phyloP scores from a whole-genome alignment of 805 yeast genomes.

The Saturnispora besseyi region DNA sequence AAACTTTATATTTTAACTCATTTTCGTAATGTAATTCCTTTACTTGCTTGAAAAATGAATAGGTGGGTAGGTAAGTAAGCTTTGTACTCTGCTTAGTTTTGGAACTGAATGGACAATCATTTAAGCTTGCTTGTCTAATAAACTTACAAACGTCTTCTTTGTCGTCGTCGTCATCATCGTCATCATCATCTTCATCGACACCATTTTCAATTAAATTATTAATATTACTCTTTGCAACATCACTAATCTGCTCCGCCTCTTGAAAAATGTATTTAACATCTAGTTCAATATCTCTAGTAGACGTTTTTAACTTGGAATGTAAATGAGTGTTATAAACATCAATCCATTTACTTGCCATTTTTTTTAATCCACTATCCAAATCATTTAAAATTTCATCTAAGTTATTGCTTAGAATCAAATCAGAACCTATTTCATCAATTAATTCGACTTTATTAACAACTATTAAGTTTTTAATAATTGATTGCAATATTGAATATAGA shows the following conservation, averaged over 20 bases:
- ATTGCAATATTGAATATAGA: background rate
- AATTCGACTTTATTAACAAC: background rate
- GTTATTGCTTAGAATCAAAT: background rate
- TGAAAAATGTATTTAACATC: background rate
- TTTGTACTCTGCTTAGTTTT: background rate
- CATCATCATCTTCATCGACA: background rate
- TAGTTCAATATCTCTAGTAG: background rate
- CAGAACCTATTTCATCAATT: background rate
- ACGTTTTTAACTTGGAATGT: too few species aligned
- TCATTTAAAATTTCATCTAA: background rate
- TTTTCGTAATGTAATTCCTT: background rate
- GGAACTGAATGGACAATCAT: background rate
- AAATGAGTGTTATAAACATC: background rate
- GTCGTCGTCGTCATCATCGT: background rate
- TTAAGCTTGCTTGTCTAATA: background rate
- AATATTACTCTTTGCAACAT: too few species aligned
- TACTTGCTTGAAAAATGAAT: background rate
- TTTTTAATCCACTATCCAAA: background rate
- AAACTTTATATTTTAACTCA: background rate
- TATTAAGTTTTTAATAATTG: background rate
- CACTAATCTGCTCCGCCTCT: background rate
- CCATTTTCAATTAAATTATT: background rate
- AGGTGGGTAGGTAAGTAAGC: background rate
- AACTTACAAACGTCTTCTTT: background rate
- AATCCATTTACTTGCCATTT: background rate